phyloP scores from a whole-genome alignment of 257 asterid genomes.

The Linderniella brevidens region DNA sequence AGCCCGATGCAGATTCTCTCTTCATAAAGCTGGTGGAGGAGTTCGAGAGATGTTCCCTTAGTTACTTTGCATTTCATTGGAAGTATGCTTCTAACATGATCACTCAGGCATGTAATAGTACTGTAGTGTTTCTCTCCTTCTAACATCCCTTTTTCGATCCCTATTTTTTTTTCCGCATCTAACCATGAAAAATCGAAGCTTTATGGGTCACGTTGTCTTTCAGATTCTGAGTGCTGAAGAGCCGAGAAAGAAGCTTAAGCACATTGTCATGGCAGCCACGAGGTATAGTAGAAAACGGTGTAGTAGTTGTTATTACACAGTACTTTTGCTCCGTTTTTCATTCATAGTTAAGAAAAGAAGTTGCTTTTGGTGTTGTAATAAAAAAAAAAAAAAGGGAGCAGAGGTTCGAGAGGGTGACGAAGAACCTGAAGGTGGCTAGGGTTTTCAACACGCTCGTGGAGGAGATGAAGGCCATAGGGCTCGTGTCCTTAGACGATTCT shows the following conservation, averaged over 20 bases:
- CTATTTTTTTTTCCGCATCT: no score
- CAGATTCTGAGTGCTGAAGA: slow-evolving; percentile 71
- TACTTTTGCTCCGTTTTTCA: not conserved
- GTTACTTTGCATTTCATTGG: slow-evolving; percentile 95
- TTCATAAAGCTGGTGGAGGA: slow-evolving; percentile 81
- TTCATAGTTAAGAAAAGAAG: no score
- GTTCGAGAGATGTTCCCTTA: slow-evolving; percentile 71
- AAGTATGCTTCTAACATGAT: slow-evolving; percentile 60
- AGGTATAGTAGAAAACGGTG: slow-evolving; percentile 25
- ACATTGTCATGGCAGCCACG: slow-evolving; percentile 81
- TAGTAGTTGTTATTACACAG: not conserved
- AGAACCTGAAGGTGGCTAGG: slow-evolving; percentile 87
- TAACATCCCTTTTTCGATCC: no score
- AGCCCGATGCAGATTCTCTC: slow-evolving; percentile 70
- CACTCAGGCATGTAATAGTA: slow-evolving; percentile 77
- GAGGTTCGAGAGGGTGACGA: slow-evolving; percentile 81
- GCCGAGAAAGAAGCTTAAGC: slow-evolving; percentile 65
- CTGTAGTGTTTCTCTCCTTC: no score
- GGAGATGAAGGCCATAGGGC: slow-evolving; percentile 96
- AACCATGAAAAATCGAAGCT: no score
- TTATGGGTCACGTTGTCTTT: not conserved
- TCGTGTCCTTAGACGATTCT: slow-evolving; percentile 54
- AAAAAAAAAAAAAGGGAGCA: slow-evolving; percentile 40
- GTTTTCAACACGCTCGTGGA: slow-evolving; percentile 76
- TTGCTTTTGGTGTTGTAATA: not conserved